Conservation (phyloP, 2,329 filamentous ascomycete genomes). For the Sarocladium brachiariae region DNA sequence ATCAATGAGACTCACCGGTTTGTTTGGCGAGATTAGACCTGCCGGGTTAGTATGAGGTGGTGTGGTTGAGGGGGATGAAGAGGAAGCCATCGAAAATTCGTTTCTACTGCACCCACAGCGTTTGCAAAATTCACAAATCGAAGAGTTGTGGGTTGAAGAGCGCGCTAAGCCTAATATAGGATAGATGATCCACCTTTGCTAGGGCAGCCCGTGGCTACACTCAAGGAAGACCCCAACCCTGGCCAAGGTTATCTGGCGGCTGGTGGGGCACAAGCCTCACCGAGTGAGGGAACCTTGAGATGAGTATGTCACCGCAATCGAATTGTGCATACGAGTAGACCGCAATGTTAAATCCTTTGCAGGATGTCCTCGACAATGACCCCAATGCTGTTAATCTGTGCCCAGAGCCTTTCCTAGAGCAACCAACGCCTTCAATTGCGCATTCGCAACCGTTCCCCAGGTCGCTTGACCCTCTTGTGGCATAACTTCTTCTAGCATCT, state of each 20-base stretch:
- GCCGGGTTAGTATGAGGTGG: constrained; percentile 12
- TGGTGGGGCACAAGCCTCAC: background rate
- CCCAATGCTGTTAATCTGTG: too few species aligned
- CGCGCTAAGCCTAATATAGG: background rate
- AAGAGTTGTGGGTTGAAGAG: background rate
- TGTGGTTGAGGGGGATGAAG: constrained; percentile 8
- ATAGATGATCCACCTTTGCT: background rate
- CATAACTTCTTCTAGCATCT: constrained; percentile 22
- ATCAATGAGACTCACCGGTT: constrained; percentile 32
- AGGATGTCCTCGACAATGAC: too few species aligned
- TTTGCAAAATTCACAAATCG: constrained; percentile 5
- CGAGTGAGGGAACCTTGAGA: too few species aligned
- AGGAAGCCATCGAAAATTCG: constrained; percentile 9
- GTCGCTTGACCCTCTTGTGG: constrained; percentile 18
- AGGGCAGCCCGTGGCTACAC: constrained; percentile 2
- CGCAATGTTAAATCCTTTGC: too few species aligned
- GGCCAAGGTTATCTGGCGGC: background rate
- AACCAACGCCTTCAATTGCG: constrained; percentile 20
- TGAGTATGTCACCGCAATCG: too few species aligned
- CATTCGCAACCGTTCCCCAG: constrained; percentile 26
- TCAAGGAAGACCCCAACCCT: constrained; percentile 5
- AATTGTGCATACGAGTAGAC: too few species aligned
- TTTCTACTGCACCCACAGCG: background rate
- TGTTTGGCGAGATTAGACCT: constrained; percentile 20
- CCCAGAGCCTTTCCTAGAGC: background rate